These are phyloP conservation scores for Naganishia friedmannii DNA, from an alignment of 768 basidiomycete species.

Conservation along the genomic window DNA sequence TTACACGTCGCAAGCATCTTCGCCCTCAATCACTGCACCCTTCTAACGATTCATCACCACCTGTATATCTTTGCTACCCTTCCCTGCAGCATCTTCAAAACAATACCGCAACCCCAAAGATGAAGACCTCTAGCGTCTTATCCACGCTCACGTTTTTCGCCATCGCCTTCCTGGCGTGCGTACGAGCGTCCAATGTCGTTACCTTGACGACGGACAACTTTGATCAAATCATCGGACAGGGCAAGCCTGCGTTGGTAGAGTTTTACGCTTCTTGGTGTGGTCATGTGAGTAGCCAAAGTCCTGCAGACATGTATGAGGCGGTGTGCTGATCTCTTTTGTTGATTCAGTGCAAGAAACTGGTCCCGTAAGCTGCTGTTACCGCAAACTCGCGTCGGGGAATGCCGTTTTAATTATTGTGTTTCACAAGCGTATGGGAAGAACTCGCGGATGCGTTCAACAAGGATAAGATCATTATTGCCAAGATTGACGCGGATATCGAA, in stretches of 20 bases:
- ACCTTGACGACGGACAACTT: constrained; percentile 75
- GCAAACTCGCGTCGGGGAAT: not conserved
- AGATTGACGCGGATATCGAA: constrained; percentile 85
- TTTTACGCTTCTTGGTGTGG: constrained; percentile 28
- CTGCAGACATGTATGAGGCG: not conserved
- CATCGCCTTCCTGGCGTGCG: constrained; percentile 60
- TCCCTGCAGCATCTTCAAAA: no score
- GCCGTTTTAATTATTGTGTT: not conserved
- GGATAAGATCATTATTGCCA: constrained; percentile 82
- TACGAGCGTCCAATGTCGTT: constrained; percentile 69
- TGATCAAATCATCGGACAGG: constrained; percentile 56
- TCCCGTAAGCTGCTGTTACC: constrained; percentile 65
- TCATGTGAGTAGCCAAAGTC: not conserved
- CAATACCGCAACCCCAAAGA: not conserved
- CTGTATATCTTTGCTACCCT: no score
- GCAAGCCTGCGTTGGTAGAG: constrained; percentile 24
- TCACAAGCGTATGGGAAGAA: constrained; percentile 68
- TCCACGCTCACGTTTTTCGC: constrained; percentile 52
- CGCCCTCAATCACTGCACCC: not conserved
- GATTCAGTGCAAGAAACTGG: constrained; percentile 63
- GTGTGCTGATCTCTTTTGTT: not conserved
- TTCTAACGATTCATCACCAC: no score
- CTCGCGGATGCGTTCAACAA: constrained; percentile 76
- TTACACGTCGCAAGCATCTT: constrained; percentile 1
- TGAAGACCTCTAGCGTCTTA: constrained; percentile 10